Conservation (phyloP, 441 rosid species). For the Arabidopsis hybrid region DNA sequence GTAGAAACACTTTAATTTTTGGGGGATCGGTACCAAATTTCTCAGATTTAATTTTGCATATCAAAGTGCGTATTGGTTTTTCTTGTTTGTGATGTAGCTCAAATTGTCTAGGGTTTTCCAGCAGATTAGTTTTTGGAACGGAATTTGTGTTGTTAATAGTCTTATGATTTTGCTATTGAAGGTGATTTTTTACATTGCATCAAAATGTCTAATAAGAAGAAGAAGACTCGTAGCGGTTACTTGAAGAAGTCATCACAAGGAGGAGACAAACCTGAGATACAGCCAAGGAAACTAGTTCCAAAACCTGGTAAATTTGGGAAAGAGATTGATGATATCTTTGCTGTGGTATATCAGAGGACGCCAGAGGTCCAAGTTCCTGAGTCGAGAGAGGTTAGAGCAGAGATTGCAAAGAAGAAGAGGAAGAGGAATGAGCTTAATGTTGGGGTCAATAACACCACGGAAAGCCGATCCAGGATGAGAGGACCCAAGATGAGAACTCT, state of each 20-base stretch:
- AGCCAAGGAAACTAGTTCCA: conserved; percentile 41
- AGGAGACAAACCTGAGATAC: conserved; percentile 28
- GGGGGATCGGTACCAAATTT: not conserved
- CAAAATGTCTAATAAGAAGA: conserved; percentile 44
- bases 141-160: not conserved
- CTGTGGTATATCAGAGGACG: conserved; percentile 52
- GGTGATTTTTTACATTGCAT: not conserved
- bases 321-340: conserved; percentile 63
- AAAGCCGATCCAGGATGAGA: conserved; percentile 51
- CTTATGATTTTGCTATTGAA: not conserved
- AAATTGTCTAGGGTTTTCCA: not conserved
- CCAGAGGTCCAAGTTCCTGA: conserved; percentile 14
- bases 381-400: conserved; percentile 31
- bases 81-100: not conserved
- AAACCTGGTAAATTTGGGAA: conserved; percentile 43
- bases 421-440: conserved; percentile 40
- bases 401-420: conserved; percentile 49
- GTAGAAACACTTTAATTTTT: not conserved
- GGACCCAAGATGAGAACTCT: too few species aligned
- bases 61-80: not conserved
- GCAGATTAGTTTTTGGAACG: not conserved
- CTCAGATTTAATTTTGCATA: not conserved
- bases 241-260: conserved; percentile 39
- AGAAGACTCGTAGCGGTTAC: conserved; percentile 20
- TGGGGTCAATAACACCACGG: conserved; percentile 36